Evolutionary conservation across 192 early-diverging fungal species (phyloP), one percentile per base, ranked within the genome.

Genomic region (Rhizophlyctis rosea): DNA sequence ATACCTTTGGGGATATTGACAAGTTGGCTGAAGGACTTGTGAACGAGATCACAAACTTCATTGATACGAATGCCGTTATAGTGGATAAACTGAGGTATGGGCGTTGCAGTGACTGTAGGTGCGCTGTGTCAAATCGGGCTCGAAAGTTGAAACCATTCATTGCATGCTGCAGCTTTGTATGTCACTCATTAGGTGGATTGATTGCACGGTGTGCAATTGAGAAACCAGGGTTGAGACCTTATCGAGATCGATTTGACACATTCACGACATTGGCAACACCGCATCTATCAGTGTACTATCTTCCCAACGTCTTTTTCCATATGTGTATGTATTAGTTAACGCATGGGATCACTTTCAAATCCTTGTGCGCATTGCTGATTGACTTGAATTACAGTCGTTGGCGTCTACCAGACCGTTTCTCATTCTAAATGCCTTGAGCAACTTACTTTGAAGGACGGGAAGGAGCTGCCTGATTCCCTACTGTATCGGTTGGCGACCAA

Each of bases 181-280:
- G 70, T 31, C 70, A 72, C 35, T 68, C 65, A 21, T 54, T 72
- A 3, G 70, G 70, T 36, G 70, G 70, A 36, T 14, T 72, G 2
- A 72, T 72, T 47, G 63, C 63, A 9, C 67, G 70, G 27, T 51
- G 50, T 36, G 70, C 70, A 16, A 55, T 72, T n/a, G 58, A 59
- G 30, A 58, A 62, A 29, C 30, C 25, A 13, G 33, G 7, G 3
- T 30, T 72, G 51, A 3, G 9, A 30, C 21, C 23, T 21, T 68
- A 61, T 36, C 34, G 39, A n/a, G 35, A 53, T n/a, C 23, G 30
- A 23, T 56, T 62, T 1, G 28, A 67, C 34, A 62, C 64, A 3
- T 72, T 67, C 47, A 62, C 44, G 9, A 72, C 64, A 4, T 62
- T 62, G 36, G 70, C 47, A 3, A 62, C 70, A 27, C 70, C 70